A percentile compares a stretch with the other conserved stretches of the same genome.
These are phyloP conservation scores for Alternaria sp. DNA, from an alignment of 2,329 filamentous ascomycete genomes.

Conservation along the genomic window DNA sequence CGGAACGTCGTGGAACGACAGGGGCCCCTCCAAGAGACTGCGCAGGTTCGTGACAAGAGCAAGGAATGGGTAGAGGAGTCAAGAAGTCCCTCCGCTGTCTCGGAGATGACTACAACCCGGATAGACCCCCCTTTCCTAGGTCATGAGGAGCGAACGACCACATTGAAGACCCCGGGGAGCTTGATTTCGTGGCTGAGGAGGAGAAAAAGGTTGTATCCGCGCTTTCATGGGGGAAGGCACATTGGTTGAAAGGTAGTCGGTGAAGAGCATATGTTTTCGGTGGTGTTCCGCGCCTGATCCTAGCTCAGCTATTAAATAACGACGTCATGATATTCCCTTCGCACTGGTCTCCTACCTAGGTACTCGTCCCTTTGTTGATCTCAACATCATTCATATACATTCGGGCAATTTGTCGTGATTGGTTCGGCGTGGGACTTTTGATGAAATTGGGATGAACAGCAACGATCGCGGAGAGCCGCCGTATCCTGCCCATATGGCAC, in stretches of 20 bases:
- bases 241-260: neutral
- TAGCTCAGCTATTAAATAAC: neutral
- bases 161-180: neutral
- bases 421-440: neutral
- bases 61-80: neutral
- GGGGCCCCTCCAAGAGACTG: neutral
- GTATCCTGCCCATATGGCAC: neutral
- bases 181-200: neutral
- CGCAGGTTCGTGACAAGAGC: neutral
- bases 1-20: neutral
- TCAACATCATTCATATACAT: neutral
- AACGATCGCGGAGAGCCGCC: neutral
- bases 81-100: neutral
- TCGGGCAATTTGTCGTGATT: neutral
- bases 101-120: neutral
- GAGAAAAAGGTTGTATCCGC: neutral
- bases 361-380: neutral
- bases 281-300: neutral
- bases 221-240: neutral
- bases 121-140: neutral
- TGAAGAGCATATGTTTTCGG: neutral
- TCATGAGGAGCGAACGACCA: neutral
- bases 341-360: neutral
- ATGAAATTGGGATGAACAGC: neutral
- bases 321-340: neutral